These are phyloP conservation scores for Erysimum cheiri DNA, from an alignment of 441 rosid genomes.

Conservation along the genomic window DNA sequence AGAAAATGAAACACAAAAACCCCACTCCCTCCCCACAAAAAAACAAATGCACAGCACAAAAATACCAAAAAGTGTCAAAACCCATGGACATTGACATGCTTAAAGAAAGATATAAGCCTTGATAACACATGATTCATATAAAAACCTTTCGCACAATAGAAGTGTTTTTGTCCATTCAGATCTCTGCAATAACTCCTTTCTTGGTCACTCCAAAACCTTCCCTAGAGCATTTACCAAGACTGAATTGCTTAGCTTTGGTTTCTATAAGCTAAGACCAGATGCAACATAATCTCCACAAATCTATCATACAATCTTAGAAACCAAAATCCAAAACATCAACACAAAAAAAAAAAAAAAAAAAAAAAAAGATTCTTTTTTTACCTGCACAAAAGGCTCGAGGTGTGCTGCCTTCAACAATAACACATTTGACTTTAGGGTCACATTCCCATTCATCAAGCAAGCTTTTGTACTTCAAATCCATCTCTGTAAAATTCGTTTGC, in stretches of 20 bases:
- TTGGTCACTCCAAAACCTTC: slow-evolving; percentile 45
- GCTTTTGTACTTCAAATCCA: slow-evolving; percentile 75
- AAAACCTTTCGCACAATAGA: slow-evolving; percentile 82
- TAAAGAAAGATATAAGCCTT: slow-evolving; percentile 8
- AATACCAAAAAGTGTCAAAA: background rate
- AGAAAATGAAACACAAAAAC: background rate
- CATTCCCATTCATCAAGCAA: slow-evolving; percentile 89
- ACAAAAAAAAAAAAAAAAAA: slow-evolving; percentile 42
- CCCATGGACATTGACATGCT: background rate
- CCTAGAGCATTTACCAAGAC: background rate
- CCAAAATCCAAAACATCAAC: slow-evolving; percentile 2
- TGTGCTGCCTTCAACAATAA: slow-evolving; percentile 73
- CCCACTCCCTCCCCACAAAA: slow-evolving; percentile 8
- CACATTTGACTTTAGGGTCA: slow-evolving; percentile 82
- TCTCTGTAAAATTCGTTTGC: slow-evolving; percentile 48
- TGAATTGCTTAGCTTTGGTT: background rate
- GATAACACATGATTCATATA: slow-evolving; percentile 35
- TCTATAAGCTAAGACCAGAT: too few species aligned
- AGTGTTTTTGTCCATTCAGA: slow-evolving; percentile 74
- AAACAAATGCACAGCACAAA: background rate
- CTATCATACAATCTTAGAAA: slow-evolving; percentile 9
- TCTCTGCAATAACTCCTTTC: slow-evolving; percentile 86
- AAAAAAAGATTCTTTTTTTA: background rate
- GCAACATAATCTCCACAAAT: background rate
- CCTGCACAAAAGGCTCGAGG: slow-evolving; percentile 94